Evolutionary conservation across 192 early-diverging fungal species (phyloP).

Genomic region (Mortierella alpina): DNA sequence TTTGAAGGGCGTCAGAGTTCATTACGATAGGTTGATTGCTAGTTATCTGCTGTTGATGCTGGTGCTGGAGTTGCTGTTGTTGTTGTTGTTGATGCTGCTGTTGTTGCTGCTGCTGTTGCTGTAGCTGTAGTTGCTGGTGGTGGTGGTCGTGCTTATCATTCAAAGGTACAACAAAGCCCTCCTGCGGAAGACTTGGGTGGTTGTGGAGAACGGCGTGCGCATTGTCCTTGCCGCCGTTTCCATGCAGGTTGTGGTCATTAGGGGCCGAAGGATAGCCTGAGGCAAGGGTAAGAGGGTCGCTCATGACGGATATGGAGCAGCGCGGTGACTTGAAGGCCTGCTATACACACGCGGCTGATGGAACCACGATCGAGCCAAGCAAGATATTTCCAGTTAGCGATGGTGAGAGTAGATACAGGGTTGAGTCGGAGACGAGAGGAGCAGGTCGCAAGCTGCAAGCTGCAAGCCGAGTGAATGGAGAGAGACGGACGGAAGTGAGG

Average conservation of each 20-base stretch:
- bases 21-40: slow-evolving; percentile 28
- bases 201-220: slow-evolving; percentile 8
- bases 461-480: background rate
- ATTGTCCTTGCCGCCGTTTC: slow-evolving; percentile 8
- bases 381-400: no score
- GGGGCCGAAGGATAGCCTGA: slow-evolving; percentile 40
- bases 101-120: slow-evolving; percentile 15
- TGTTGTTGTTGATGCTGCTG: slow-evolving; percentile 29
- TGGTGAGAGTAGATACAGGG: no score
- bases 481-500: background rate
- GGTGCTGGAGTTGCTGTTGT: slow-evolving; percentile 24
- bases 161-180: slow-evolving; percentile 20
- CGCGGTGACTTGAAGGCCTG: no score
- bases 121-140: slow-evolving; percentile 15
- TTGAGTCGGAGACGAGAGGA: no score
- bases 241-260: slow-evolving; percentile 38
- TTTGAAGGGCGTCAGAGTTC: slow-evolving; percentile 20
- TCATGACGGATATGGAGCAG: slow-evolving; percentile 11
- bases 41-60: slow-evolving; percentile 29
- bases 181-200: slow-evolving; percentile 20
- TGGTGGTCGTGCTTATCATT: slow-evolving; percentile 35
- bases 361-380: no score
- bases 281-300: slow-evolving; percentile 27
- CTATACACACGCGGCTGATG: no score
- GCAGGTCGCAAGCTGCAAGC: no score